phyloP scores from a whole-genome alignment of 805 yeast species.

The Hanseniaspora taiwanica region DNA sequence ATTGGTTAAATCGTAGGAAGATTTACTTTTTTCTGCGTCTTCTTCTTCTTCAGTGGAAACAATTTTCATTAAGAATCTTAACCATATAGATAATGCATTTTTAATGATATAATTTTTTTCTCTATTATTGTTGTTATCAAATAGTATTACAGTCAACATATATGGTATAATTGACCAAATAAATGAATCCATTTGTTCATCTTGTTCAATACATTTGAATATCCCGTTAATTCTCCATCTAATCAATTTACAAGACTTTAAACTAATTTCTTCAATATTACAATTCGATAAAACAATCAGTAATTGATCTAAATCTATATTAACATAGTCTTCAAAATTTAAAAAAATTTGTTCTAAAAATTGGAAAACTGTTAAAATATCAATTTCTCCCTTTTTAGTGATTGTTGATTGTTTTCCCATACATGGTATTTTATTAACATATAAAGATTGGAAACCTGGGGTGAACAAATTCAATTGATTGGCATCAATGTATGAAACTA shows the following conservation, averaged over 20 bases:
- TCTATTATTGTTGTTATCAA: constrained; percentile 16
- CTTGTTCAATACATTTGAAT: constrained; percentile 9
- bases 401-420: not conserved
- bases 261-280: constrained; percentile 27
- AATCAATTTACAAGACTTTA: constrained; percentile 27
- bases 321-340: not conserved
- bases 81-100: constrained; percentile 39
- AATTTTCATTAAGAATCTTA: constrained; percentile 35
- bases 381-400: not conserved
- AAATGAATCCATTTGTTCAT: constrained; percentile 15
- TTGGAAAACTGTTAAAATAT: not conserved
- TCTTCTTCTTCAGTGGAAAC: not conserved
- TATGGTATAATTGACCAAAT: constrained; percentile 35
- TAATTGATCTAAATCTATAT: constrained; percentile 14
- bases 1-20: not conserved
- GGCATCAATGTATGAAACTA: not conserved
- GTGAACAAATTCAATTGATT: not conserved
- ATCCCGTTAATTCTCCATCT: constrained; percentile 41
- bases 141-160: constrained; percentile 21
- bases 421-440: not conserved
- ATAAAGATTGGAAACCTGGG: not conserved
- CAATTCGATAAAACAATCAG: constrained; percentile 25
- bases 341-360: not conserved
- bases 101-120: constrained; percentile 25
- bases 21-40: not conserved